Evolutionary conservation across 139 green algal species (phyloP).

Genomic region (Yamagishiella unicocca): DNA sequence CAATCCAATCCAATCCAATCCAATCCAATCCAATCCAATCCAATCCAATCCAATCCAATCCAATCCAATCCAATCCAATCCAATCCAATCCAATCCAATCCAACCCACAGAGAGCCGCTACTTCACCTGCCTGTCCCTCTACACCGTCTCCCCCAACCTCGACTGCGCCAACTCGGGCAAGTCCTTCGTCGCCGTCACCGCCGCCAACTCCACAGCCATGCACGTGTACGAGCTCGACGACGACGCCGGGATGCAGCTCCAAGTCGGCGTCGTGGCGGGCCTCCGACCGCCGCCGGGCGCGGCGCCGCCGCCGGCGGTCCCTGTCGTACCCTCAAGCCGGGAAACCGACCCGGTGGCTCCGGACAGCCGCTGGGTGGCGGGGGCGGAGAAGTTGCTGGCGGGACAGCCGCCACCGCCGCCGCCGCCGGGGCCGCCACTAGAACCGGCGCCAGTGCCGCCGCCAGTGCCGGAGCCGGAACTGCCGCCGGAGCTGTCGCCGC

Average conservation of each 20-base stretch:
- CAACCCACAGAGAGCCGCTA: slow-evolving; percentile 23
- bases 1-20: too few species aligned
- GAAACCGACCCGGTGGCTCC: neutral
- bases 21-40: too few species aligned
- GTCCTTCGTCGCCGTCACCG: slow-evolving; percentile 16
- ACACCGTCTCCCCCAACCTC: slow-evolving; percentile 3
- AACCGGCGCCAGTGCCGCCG: too few species aligned
- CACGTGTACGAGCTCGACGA: slow-evolving; percentile 41
- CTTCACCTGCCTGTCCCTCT: slow-evolving; percentile 48
- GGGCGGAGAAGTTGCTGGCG: neutral
- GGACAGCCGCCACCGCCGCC: neutral
- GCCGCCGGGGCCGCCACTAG: neutral
- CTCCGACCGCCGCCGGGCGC: neutral
- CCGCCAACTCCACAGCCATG: neutral
- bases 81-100: too few species aligned
- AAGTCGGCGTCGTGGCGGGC: neutral
- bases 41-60: too few species aligned
- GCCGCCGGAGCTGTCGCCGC: neutral
- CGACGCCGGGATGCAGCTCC: neutral
- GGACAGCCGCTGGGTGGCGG: neutral
- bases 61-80: too few species aligned
- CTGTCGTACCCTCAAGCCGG: neutral
- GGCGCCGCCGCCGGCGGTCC: neutral
- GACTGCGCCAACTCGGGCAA: slow-evolving; percentile 5
- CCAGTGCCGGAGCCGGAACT: neutral